Conservation (phyloP, 345 rosid species). For the Rhodamnia argentea region DNA sequence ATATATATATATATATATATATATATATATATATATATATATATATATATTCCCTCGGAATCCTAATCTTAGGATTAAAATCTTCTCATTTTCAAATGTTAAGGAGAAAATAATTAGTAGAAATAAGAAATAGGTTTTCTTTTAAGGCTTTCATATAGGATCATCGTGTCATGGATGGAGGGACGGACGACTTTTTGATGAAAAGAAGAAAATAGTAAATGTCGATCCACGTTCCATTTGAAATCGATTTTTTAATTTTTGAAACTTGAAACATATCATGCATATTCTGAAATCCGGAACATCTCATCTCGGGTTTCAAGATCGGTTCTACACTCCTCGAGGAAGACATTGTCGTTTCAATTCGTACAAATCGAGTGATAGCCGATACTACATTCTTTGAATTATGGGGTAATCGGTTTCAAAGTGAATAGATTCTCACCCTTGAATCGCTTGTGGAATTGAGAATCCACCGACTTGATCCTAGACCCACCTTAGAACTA, state of each 20-base stretch:
- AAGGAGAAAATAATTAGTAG: neutral
- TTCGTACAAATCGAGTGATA: neutral
- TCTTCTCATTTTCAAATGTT: neutral
- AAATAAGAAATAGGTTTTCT: neutral
- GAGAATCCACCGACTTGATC: neutral
- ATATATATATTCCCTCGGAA: neutral
- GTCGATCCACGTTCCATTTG: too few species aligned
- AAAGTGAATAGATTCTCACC: rapidly evolving
- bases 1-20: too few species aligned
- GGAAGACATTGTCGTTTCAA: neutral
- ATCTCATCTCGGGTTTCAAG: too few species aligned
- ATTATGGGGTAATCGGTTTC: rapidly evolving
- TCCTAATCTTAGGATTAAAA: neutral
- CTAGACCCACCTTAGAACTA: neutral
- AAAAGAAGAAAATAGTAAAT: too few species aligned
- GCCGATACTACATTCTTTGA: neutral
- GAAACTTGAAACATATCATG: too few species aligned
- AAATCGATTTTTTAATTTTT: too few species aligned
- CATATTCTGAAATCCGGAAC: too few species aligned
- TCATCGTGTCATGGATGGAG: neutral
- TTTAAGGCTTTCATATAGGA: neutral
- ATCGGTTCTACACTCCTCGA: too few species aligned
- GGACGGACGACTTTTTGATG: too few species aligned
- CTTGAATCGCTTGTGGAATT: neutral
- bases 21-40: too few species aligned